Evolutionary conservation across 169 alveolate genomes (phyloP).

Genomic region (Plasmodium fragile): DNA sequence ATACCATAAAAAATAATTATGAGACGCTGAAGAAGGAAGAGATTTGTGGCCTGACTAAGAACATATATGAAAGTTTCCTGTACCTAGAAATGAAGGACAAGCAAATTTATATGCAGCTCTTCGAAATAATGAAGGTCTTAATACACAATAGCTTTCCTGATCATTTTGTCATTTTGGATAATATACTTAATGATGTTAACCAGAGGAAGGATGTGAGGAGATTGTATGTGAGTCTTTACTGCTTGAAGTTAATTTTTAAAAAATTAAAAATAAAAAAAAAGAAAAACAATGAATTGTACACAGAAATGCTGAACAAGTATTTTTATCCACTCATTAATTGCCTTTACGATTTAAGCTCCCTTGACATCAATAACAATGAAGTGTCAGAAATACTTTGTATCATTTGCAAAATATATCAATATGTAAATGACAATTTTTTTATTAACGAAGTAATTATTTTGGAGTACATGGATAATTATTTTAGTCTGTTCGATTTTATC

Average conservation of each 20-base stretch:
- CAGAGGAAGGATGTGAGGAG: constrained; percentile 63
- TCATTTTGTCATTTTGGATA: constrained; percentile 18
- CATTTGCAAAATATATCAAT: constrained; percentile 55
- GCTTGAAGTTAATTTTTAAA: constrained; percentile 55
- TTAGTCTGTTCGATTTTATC: constrained; percentile 60
- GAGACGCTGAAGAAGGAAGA: constrained; percentile 50
- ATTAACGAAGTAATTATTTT: constrained; percentile 49
- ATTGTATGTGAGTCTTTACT: constrained; percentile 50
- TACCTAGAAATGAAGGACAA: constrained; percentile 64
- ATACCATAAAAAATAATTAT: constrained; percentile 43
- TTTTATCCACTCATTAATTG: constrained; percentile 60
- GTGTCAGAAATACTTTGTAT: constrained; percentile 47
- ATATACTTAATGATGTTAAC: constrained; percentile 44
- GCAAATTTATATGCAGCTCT: constrained; percentile 42
- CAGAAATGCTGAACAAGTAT: constrained; percentile 56
- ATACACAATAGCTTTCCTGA: constrained; percentile 57
- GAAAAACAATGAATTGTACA: constrained; percentile 41
- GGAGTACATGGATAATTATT: constrained; percentile 64
- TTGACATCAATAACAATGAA: constrained; percentile 50
- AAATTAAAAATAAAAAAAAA: constrained; percentile 62
- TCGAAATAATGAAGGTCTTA: constrained; percentile 59
- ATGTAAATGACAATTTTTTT: constrained; percentile 55
- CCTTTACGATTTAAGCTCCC: constrained; percentile 48
- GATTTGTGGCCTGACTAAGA: constrained; percentile 33
- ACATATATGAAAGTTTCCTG: constrained; percentile 46